Percentiles rank a stretch among this genome's conserved stretches.
phyloP scores from a whole-genome alignment of 225 moss, liverwort and hornwort genomes.

The Sphagnum tenellum region DNA sequence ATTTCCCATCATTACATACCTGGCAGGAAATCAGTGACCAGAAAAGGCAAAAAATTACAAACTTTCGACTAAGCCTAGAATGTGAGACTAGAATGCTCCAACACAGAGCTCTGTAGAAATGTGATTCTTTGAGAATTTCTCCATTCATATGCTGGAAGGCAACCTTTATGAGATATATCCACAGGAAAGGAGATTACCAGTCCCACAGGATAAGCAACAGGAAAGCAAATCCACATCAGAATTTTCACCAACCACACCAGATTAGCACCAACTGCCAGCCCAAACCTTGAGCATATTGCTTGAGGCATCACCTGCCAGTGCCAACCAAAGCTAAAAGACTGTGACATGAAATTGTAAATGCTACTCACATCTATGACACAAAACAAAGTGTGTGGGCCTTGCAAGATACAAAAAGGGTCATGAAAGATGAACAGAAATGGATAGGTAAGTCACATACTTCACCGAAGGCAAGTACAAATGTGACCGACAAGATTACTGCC shows the following conservation, averaged over 20 bases:
- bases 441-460: conserved; percentile 43
- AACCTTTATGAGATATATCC: not conserved
- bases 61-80: not conserved
- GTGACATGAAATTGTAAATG: not conserved
- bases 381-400: not conserved
- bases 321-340: not conserved
- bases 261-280: conserved; percentile 86
- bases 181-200: conserved; percentile 22
- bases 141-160: not conserved
- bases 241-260: conserved; percentile 73
- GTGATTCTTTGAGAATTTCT: not conserved
- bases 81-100: not conserved
- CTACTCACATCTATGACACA: not conserved
- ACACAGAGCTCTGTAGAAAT: not conserved
- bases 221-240: conserved; percentile 72
- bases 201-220: conserved; percentile 82
- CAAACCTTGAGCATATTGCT: conserved; percentile 95
- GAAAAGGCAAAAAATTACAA: not conserved
- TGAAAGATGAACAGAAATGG: not conserved
- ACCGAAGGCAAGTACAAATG: conserved; percentile 90
- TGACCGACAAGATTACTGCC: conserved; percentile 86
- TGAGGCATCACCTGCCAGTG: conserved; percentile 77
- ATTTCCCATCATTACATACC: conserved; percentile 5
- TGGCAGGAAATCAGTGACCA: not conserved
- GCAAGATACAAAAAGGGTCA: not conserved